These are phyloP conservation scores for Malus orientalis DNA, from an alignment of 306 rosid species.

Conservation along the genomic window DNA sequence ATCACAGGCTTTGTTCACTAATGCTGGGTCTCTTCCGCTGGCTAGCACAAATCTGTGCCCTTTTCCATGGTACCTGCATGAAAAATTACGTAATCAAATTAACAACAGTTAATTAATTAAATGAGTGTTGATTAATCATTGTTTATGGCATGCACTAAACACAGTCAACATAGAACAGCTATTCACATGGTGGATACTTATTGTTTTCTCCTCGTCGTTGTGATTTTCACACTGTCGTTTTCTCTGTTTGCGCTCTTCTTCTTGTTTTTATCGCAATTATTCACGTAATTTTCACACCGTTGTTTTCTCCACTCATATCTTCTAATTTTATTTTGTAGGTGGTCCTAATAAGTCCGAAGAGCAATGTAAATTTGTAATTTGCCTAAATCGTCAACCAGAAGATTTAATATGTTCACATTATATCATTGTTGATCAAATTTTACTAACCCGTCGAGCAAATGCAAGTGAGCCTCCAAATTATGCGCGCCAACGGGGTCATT, in stretches of 20 bases:
- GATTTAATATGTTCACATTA: no score
- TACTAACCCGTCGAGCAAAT: constrained; percentile 72
- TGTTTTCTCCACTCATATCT: neutral
- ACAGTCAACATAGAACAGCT: neutral
- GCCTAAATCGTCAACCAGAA: no score
- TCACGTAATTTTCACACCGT: no score
- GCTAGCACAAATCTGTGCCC: constrained; percentile 60
- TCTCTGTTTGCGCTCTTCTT: no score
- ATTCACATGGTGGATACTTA: no score
- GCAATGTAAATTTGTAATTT: neutral
- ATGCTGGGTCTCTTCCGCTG: constrained; percentile 76
- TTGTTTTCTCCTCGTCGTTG: no score
- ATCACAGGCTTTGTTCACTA: constrained; percentile 76
- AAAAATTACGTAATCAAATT: neutral
- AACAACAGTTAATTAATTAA: neutral
- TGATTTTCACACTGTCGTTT: no score
- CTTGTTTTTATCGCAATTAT: no score
- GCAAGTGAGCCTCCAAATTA: constrained; percentile 79
- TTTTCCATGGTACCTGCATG: constrained; percentile 71
- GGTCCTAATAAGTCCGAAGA: no score
- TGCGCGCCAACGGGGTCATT: constrained; percentile 46
- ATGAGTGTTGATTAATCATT: neutral
- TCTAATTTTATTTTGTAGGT: neutral
- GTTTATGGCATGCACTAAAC: neutral
- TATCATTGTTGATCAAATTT: neutral